Evolutionary conservation across 257 asterid species (phyloP).

Genomic region (Lycium ferocissimum): DNA sequence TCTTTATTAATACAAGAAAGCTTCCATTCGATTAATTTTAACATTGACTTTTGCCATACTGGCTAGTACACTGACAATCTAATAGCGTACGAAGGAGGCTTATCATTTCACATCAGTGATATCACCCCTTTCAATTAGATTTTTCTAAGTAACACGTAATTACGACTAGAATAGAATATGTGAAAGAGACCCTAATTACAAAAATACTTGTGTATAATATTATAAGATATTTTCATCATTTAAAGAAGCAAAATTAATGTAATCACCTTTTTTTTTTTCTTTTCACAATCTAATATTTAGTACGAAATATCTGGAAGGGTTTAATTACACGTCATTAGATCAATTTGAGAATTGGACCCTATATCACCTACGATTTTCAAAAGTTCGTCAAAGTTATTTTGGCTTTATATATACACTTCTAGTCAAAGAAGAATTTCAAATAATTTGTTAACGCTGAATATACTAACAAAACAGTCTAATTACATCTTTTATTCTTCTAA

Average conservation of each 20-base stretch:
- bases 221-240: neutral
- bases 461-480: neutral
- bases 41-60: too few species aligned
- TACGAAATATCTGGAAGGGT: neutral
- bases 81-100: too few species aligned
- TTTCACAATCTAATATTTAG: neutral
- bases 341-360: conserved; percentile 17
- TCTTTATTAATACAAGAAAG: too few species aligned
- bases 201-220: neutral
- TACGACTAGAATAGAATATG: too few species aligned
- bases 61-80: too few species aligned
- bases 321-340: neutral
- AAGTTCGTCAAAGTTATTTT: conserved; percentile 14
- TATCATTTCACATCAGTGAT: too few species aligned
- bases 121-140: too few species aligned
- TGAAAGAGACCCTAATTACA: too few species aligned
- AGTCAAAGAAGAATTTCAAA: conserved; percentile 21
- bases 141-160: too few species aligned
- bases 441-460: neutral
- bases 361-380: neutral
- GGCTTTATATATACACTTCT: neutral
- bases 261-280: neutral
- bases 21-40: too few species aligned
- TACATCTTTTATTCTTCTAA: neutral
- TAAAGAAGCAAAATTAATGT: neutral